phyloP scores from a whole-genome alignment of 352 stramenopile genomes.

The Thalassiosira mediterranea region DNA sequence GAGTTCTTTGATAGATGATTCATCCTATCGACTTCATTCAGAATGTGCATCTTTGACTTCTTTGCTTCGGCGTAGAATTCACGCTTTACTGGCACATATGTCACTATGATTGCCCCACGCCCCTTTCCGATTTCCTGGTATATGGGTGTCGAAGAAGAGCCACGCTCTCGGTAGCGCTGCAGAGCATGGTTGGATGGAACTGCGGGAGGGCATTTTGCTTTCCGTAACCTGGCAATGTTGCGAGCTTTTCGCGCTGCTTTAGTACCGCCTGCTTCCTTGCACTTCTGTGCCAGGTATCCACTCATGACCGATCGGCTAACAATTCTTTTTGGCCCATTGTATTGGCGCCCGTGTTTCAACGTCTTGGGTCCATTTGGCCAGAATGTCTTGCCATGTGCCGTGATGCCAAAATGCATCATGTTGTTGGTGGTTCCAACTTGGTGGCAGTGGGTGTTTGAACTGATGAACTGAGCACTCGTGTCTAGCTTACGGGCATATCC shows the following conservation, averaged over 20 bases:
- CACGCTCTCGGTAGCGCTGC: background rate
- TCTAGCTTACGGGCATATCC: too few relatives aligned
- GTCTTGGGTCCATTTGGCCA: background rate
- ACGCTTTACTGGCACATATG: constrained; percentile 7
- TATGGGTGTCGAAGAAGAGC: background rate
- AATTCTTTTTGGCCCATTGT: background rate
- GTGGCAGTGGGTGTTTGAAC: too few relatives aligned
- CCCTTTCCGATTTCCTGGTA: background rate
- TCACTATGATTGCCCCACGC: constrained; percentile 1
- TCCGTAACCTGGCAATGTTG: constrained; percentile 1
- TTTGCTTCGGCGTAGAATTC: constrained; percentile 3
- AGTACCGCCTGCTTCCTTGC: background rate
- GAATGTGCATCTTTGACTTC: background rate
- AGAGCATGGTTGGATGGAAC: background rate
- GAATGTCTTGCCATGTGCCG: background rate
- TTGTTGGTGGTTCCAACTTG: background rate
- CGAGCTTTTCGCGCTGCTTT: constrained; percentile 1
- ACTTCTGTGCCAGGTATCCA: constrained; percentile 1
- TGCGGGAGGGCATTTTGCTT: background rate
- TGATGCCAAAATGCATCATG: background rate
- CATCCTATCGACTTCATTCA: constrained; percentile 6
- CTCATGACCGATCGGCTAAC: background rate
- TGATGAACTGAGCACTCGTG: too few relatives aligned
- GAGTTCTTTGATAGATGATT: constrained; percentile 5
- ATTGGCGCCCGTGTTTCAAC: background rate